Evolutionary conservation across 1,139 yeast species (phyloP).

Genomic region (Saccharomyces uvarum): DNA sequence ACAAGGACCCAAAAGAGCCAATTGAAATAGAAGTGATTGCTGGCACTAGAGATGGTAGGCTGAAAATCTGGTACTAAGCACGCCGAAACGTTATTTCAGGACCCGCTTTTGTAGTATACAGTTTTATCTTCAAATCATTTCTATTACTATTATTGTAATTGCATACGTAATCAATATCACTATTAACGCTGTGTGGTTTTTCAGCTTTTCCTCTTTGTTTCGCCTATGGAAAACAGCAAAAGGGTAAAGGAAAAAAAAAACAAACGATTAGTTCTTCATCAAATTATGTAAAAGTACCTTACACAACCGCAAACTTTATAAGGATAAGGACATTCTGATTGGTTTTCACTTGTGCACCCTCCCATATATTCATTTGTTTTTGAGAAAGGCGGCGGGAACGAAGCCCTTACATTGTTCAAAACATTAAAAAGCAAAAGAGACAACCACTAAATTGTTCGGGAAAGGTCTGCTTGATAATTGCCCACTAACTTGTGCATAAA

Average conservation of each 20-base stretch:
- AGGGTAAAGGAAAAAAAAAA: conserved; percentile 2
- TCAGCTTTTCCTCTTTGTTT: neutral
- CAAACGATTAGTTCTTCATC: neutral
- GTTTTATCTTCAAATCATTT: neutral
- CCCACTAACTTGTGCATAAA: neutral
- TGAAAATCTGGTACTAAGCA: conserved; percentile 3
- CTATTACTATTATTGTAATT: neutral
- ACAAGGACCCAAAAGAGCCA: neutral
- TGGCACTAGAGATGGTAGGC: neutral
- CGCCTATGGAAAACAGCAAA: neutral
- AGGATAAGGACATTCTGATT: neutral
- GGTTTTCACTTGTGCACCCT: neutral
- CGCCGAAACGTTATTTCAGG: neutral
- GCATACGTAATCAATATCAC: neutral
- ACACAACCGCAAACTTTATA: neutral
- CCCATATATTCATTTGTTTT: neutral
- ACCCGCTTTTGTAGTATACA: neutral
- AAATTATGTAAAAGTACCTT: neutral
- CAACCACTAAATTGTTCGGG: neutral
- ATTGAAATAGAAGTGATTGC: conserved; percentile 3
- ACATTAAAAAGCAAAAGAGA: neutral
- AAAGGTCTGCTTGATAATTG: neutral
- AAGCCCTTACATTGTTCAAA: neutral
- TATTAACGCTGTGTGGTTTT: neutral
- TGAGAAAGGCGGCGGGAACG: neutral